Base-by-base conservation (phyloP, 176 grass and related monocot species). In the maize (Zea mays) region DNA sequence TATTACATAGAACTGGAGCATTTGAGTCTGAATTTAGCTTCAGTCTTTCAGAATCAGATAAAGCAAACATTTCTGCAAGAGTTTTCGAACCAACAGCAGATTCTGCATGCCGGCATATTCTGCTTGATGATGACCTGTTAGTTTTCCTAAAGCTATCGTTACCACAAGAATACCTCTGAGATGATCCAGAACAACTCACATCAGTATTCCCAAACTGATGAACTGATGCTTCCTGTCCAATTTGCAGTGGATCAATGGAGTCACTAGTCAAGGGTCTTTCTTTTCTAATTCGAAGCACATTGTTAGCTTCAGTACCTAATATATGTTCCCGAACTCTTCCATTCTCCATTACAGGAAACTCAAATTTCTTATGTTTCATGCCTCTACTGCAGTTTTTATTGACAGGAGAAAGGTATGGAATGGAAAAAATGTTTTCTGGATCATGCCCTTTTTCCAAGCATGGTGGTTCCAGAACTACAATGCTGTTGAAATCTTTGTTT, bases 21-120 rank as follows among this genome's bases (percentile, higher is more conserved):
- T 35, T 74, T 2, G 36, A 82, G 34, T 61, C 58, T 3, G 21
- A 88, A 76, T 63, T 85, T 75, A 34, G 78, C 36, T 70, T 88
- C 20, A 47, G 48, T 15, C 67, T 85, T 76, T 88, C 89, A 59
- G 82, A 84, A 83, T 91, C 85, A 47, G 89, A 91, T 58, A 88
- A 56, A 71, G 89, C 89, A 72, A 91, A 82, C 89, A 91, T 91
- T 77, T 91, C 79, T 49, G 78, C 82, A 73, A 91, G 83, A 79
- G 89, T 88, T 88, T 69, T 88, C 0, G 82, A 79, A 45, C 73
- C 36, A 65, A 56, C 58, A 60, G 60, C 36, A 57, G 70, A 76
- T 75, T 82, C 78, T 50, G 63, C 47, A 82, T 58, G 74, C 36
- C 13, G 9, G 13, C 13, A n/a, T 19, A 73, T 59, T 88, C 71